A percentile compares a stretch with the other conserved stretches of the same genome.
These are phyloP conservation scores for Globisporangium recalcitrans DNA, from an alignment of 352 stramenopile genomes.

Conservation along the genomic window DNA sequence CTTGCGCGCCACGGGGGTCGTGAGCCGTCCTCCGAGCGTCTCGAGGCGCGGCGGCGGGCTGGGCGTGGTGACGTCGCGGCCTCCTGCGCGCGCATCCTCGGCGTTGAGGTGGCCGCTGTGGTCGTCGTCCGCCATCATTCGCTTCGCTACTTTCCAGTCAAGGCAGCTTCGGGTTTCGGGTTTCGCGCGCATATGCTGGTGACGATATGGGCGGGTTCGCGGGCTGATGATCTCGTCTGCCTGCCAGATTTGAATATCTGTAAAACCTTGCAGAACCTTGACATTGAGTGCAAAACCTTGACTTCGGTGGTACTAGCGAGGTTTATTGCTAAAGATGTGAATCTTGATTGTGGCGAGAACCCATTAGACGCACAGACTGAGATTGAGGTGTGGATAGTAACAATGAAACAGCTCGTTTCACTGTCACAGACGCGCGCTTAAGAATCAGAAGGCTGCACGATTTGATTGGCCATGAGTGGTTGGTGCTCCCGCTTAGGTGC, in stretches of 20 bases:
- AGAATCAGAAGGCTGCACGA: conserved; percentile 1
- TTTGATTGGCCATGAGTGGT: conserved; percentile 14
- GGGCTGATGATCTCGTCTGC: neutral
- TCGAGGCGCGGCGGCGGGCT: conserved; percentile 11
- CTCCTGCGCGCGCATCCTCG: neutral
- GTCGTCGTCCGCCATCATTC: conserved; percentile 5
- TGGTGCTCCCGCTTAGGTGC: conserved; percentile 12
- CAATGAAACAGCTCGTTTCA: neutral
- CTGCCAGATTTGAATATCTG: conserved; percentile 13
- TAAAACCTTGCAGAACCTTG: conserved; percentile 23
- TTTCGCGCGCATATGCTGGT: neutral
- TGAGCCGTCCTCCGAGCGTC: conserved; percentile 23
- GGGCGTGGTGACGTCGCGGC: neutral
- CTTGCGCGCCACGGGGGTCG: conserved; percentile 20
- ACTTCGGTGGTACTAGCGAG: neutral
- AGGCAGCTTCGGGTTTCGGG: neutral
- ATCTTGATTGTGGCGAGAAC: too few species aligned
- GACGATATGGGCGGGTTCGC: neutral
- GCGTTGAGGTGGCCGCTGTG: neutral
- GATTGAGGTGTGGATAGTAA: neutral
- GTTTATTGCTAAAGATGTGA: too few species aligned
- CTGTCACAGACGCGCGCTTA: conserved; percentile 11
- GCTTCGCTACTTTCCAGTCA: neutral
- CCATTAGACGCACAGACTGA: too few species aligned
- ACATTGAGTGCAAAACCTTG: neutral